Base-by-base conservation (phyloP, 257 asterid genomes). In the Cynanchum wilfordii region DNA sequence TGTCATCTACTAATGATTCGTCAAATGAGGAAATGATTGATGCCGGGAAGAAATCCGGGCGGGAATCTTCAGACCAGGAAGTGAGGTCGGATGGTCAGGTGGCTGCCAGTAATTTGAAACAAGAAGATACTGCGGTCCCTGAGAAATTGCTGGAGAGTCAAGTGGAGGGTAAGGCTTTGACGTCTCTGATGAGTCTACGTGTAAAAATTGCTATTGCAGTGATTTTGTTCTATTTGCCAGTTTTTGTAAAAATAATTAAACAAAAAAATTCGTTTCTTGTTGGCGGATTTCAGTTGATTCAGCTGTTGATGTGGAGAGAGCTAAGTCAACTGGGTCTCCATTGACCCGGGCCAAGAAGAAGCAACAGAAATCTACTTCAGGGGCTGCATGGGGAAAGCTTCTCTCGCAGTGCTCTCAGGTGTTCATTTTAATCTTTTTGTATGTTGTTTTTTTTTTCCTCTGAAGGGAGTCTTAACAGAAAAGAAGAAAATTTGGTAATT, bases 351-450 rank as follows among this genome's bases (percentile, higher is more conserved):
- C 82, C 55, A 84, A 83, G 82, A 89, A 88, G 74, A 84, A 87
- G 80, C 87, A 77, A 73, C 81, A 79, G 78, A 88, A 84, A 76
- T 74, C 88, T 29, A 77, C 74, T 77, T 68, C 52, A 12, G 95
- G 86, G 70, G 83, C 36, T 84, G 91, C 97, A 78, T 94, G 97
- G 98, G 97, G 97, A 36, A 85, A 85, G 80, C 93, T 94, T 70
- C 84, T 89, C 54, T 91, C 98, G 2, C 91, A 86, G 87, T 88
- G 77, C 68, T 70, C 96, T 25, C 85, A 85, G 91, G 98, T 93
- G 66, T 68, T 57, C 38, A 24, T 33, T 20, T 44, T 73, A 29
- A 20, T 20, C 11, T 20, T 69, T 59, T 54, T 17, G 30, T 50
- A 22, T 10, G 50, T 66, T n/a, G n/a, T 72, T 58, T 45, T 44